Evolutionary conservation across 768 basidiomycete genomes (phyloP), one percentile per base, ranked within the genome.

Genomic region (Tulasnella sp.): DNA sequence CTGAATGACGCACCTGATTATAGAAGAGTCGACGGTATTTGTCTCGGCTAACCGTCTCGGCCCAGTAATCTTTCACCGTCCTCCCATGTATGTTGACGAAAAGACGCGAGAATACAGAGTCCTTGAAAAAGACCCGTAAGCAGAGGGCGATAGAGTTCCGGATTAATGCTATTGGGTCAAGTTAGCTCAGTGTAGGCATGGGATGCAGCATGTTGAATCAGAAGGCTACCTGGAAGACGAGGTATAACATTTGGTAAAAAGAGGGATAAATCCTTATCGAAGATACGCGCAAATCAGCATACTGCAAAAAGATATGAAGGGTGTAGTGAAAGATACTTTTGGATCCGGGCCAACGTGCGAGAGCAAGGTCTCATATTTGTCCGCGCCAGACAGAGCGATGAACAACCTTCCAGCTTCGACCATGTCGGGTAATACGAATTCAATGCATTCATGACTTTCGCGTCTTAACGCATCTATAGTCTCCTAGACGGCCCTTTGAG

Each of bases 381-480:
- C 90, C 2, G 85, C 74, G n/a, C n/a, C n/a, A n/a, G n/a, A n/a
- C n/a, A n/a, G n/a, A n/a, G n/a, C n/a, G n/a, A 81, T 74, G 63
- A 90, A 92, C 7, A 79, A 67, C 60, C 80, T 70, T 68, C 85
- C 76, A 0, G 80, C 76, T 15, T 75, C 73, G 27, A 67, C 30
- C 13, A 80, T 52, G 38, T 81, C 77, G 3, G 86, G 73, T 2
- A 69, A 68, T 19, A 75, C 70, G 63, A 91, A 78, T 68, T 87
- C 83, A 24, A 89, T 70, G 61, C 88, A 87, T 69, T 92, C 88
- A 66, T 94, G 89, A 5, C 91, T 90, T 45, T 78, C 76, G 51
- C 71, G 75, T 30, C 76, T 73, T 51, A 93, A 71, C 0, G 83
- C 84, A 4, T 79, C 76, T 11, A 90, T 79, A 11, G 85, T 81